These are phyloP conservation scores for Xylariomycetidae sp. DNA, from an alignment of 2,329 filamentous ascomycete species.

Conservation along the genomic window DNA sequence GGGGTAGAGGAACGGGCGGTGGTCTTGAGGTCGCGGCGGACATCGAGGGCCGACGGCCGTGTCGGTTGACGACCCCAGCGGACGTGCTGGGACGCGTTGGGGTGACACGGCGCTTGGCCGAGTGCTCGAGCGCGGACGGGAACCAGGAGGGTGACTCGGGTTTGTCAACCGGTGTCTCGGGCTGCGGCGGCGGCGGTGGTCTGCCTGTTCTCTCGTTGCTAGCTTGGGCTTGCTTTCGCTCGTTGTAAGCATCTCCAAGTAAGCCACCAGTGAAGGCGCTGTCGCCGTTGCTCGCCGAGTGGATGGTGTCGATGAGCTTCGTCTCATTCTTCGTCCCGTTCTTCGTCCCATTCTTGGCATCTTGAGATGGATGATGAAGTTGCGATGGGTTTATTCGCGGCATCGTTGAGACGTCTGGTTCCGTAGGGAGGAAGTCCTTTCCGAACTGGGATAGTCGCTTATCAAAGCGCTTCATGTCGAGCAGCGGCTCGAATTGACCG, in stretches of 20 bases:
- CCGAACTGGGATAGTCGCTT: slow-evolving; percentile 45
- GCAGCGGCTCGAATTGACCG: slow-evolving; percentile 61
- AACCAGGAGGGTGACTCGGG: slow-evolving; percentile 29
- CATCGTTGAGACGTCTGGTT: slow-evolving; percentile 19
- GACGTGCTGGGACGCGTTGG: slow-evolving; percentile 16
- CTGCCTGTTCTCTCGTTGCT: slow-evolving; percentile 21
- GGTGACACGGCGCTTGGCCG: slow-evolving; percentile 18
- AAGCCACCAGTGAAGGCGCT: slow-evolving; percentile 47
- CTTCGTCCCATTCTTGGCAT: slow-evolving; percentile 17
- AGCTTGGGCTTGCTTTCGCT: slow-evolving; percentile 34
- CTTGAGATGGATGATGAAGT: slow-evolving; percentile 17
- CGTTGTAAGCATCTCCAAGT: slow-evolving; percentile 43
- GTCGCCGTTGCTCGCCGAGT: slow-evolving; percentile 28
- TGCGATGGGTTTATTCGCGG: slow-evolving; percentile 15
- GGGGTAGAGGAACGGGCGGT: slow-evolving; percentile 7
- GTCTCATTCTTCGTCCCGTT: slow-evolving; percentile 13
- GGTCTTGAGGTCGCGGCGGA: no score
- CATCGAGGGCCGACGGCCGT: slow-evolving; percentile 16
- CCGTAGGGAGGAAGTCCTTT: slow-evolving; percentile 33
- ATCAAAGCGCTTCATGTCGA: slow-evolving; percentile 57
- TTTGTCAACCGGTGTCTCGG: slow-evolving; percentile 20
- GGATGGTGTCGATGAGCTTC: slow-evolving; percentile 23
- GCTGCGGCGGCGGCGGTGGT: slow-evolving; percentile 23
- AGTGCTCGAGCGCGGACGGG: slow-evolving; percentile 30
- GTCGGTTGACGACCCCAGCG: slow-evolving; percentile 9